Evolutionary conservation across 495 filamentous ascomycete species (phyloP), one percentile per base, ranked within the genome.

Genomic region (Lasiosphaeris hirsuta): DNA sequence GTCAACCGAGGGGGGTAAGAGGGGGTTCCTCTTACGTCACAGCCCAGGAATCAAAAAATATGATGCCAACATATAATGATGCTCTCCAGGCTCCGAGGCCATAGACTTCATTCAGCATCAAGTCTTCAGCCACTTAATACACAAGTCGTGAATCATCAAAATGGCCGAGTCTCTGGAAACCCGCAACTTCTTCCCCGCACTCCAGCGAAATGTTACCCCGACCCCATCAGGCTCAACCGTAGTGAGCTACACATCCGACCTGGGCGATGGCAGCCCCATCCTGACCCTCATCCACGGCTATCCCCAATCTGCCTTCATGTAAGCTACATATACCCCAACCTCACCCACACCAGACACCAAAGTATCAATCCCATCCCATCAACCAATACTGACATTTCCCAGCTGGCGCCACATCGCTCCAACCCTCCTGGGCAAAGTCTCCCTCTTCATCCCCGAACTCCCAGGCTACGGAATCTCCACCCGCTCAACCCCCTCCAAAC

Each of bases 391-490:
- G 30, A 39, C 36, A 15, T 0, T 0, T 38, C 15, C 14, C 10
- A 65, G 63, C 43, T 65, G 63, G 63, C 63, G 63, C 14, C 53
- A 65, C 41, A 43, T 62, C 9, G 45, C 62, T 38, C 63, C 63
- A 9, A 30, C 14, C 37, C 49, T 65, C 2, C 41, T 37, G 0
- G 14, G 37, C 44, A 62, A 62, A 35, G 33, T 62, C 47, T 65
- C 63, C 46, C 63, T 78, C 37, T 75, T 76, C 63, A 63, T 76
- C 50, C 75, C 72, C 1, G 75, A 77, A 56, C 66, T 82, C 11
- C 76, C 77, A 2, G 77, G 77, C 51, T 82, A 81, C 59, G 79
- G 79, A 23, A 65, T 67, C 45, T 69, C 63, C 49, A 69, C 65
- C 5, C 64, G 67, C n/a, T 51, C 49, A 17, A 19, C 54, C 10